A percentile compares a stretch with the other conserved stretches of the same genome.
Conservation (phyloP, 331 rosid species). For the Quercus phellos region DNA sequence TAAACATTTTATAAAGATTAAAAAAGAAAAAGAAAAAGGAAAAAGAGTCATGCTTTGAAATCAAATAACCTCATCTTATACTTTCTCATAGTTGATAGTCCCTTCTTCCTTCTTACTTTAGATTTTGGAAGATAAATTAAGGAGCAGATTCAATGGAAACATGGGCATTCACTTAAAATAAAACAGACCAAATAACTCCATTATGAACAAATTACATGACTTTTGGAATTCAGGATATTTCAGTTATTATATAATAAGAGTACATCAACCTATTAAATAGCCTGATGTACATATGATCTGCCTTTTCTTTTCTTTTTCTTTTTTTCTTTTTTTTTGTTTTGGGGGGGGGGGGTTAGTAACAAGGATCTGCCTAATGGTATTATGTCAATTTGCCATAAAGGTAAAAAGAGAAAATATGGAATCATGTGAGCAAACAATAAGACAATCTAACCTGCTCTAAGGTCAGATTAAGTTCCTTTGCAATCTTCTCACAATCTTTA, state of each 20-base stretch:
- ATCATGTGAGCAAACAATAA: conserved; percentile 15
- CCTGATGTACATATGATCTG: no score
- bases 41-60: neutral
- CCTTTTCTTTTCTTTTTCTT: no score
- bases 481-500: conserved; percentile 76
- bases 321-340: no score
- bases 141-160: neutral
- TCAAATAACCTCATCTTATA: neutral
- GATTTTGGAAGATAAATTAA: neutral
- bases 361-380: neutral
- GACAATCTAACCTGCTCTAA: conserved; percentile 72
- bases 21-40: no score
- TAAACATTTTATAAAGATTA: no score
- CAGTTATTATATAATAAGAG: no score
- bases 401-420: conserved; percentile 17
- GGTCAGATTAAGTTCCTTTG: conserved; percentile 80
- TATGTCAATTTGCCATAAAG: neutral
- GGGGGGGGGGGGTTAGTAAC: no score
- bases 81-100: neutral
- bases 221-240: no score
- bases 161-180: no score
- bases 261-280: no score
- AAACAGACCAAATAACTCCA: no score
- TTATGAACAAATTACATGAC: no score
- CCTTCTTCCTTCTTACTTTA: neutral